A percentile compares a stretch with the other conserved stretches of the same genome.
Conservation (phyloP, 2,329 filamentous ascomycete species). For the Zymoseptoria passerinii region DNA sequence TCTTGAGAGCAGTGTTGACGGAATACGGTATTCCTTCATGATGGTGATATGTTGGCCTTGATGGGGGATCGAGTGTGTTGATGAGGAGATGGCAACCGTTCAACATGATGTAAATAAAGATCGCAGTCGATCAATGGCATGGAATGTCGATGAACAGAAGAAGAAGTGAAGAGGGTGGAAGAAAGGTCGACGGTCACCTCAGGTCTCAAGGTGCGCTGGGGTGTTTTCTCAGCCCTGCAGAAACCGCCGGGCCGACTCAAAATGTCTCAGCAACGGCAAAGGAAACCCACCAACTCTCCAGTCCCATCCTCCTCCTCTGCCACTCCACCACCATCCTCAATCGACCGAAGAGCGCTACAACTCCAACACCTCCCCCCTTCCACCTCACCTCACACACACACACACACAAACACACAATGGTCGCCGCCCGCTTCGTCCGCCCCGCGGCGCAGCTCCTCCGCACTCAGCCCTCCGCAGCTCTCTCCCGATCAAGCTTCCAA, state of each 20-base stretch:
- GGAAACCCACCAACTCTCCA: background rate
- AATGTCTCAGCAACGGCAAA: background rate
- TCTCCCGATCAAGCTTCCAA: slow-evolving; percentile 46
- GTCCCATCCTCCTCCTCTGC: background rate
- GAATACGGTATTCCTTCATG: no score
- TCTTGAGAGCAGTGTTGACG: no score
- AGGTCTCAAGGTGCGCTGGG: background rate
- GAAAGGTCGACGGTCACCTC: background rate
- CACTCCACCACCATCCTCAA: background rate
- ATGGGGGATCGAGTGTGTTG: background rate
- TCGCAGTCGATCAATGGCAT: background rate
- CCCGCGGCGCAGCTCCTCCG: slow-evolving; percentile 56
- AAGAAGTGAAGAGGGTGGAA: background rate
- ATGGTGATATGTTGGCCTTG: background rate
- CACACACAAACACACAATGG: slow-evolving; percentile 38
- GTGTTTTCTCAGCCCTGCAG: background rate
- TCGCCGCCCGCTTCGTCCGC: slow-evolving; percentile 54
- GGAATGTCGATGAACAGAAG: background rate
- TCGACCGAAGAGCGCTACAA: background rate
- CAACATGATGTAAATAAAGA: background rate
- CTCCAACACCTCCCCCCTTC: background rate
- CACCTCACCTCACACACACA: background rate
- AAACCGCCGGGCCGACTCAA: background rate
- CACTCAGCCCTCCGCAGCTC: slow-evolving; percentile 43
- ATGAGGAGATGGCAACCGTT: background rate